Evolutionary conservation across 306 rosid genomes (phyloP), one percentile per base, ranked within the genome.

Genomic region (Alnus rubra): DNA sequence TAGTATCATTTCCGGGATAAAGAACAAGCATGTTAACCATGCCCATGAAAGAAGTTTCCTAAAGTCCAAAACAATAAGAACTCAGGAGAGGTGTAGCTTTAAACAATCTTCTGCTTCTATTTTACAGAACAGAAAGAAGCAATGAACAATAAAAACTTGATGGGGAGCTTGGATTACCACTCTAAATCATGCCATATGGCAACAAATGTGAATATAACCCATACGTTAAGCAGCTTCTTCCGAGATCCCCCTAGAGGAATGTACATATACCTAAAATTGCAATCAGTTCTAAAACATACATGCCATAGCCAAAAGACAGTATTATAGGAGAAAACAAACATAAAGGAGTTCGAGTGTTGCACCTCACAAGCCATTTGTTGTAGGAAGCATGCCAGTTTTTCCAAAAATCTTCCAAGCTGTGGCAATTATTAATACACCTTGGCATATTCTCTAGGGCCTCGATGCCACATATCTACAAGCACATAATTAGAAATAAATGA

Each of bases 41-140:
- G 94, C 98, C 98, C 97, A 92, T 15, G 95, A 92, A 82, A 94
- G 94, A 83, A 94, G 98, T 87, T 92, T 94, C 98, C 98, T 94
- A 67, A 72, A 58, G 82, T 68, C 82, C 79, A 82, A 62, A 86
- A 85, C 68, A 78, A 75, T 47, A 74, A 73, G 55, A 14, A 74
- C 2, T 74, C 68, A 56, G 59, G 28, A 33, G 52, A 75, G 63
- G 75, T 45, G 69, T 60, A 71, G 31, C 62, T 52, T 79, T 44
- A 70, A 87, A 71, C 44, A 65, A 71, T 53, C 45, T n/a, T 49
- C 79, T 73, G 51, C 76, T 54, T 81, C 76, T 78, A 78, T 35
- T 55, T 71, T 58, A 78, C 55, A 15, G 73, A 75, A 82, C 65
- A 68, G 59, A 70, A 30, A 81, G 51, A 88, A 62, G 15, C 14